These are phyloP conservation scores for Echites panduratus DNA, from an alignment of 257 asterid genomes.

Conservation along the genomic window DNA sequence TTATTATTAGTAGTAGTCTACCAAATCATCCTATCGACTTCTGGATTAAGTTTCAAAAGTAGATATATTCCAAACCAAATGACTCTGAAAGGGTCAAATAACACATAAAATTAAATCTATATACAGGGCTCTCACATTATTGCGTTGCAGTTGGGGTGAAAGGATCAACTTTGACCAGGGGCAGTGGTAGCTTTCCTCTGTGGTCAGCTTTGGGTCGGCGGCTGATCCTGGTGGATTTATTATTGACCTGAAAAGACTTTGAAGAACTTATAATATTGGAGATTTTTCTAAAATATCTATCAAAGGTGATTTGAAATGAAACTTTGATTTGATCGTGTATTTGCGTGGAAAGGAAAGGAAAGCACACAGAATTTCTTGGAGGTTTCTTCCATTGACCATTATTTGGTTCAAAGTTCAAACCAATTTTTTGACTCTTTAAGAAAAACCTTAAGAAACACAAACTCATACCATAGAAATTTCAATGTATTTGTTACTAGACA, in stretches of 20 bases:
- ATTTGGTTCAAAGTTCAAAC: not conserved
- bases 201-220: constrained; percentile 8
- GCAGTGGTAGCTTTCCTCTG: not conserved
- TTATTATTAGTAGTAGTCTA: not conserved
- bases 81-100: too few relatives aligned
- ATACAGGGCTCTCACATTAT: not conserved
- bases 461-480: not conserved
- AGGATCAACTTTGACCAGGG: constrained; percentile 3
- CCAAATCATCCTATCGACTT: not conserved
- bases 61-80: too few relatives aligned
- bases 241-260: constrained; percentile 12
- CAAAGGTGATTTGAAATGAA: constrained; percentile 5
- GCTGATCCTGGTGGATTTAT: not conserved
- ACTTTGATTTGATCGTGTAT: not conserved
- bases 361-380: not conserved
- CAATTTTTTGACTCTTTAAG: too few relatives aligned
- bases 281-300: not conserved
- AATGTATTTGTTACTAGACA: too few relatives aligned
- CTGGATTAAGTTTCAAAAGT: too few relatives aligned
- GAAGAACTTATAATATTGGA: not conserved
- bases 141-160: not conserved
- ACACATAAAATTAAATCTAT: too few relatives aligned
- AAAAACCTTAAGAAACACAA: too few relatives aligned
- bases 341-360: not conserved
- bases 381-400: not conserved